These are phyloP conservation scores for Posidonia oceanica DNA, from an alignment of 116 monocot species.

Conservation along the genomic window DNA sequence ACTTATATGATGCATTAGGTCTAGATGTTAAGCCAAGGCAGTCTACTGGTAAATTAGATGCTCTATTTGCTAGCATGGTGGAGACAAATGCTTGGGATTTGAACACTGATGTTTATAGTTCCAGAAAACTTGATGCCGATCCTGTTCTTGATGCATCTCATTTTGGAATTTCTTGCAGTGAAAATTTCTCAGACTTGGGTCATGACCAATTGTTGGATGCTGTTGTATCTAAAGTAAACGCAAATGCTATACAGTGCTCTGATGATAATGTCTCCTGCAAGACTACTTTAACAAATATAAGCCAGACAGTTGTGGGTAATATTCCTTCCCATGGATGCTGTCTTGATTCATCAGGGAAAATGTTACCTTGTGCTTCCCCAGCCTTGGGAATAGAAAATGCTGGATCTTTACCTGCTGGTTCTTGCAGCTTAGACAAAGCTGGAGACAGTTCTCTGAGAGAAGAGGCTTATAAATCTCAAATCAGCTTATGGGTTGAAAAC, in stretches of 20 bases:
- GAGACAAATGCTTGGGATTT: slow-evolving; percentile 6
- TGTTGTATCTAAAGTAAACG: slow-evolving; percentile 46
- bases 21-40: slow-evolving; percentile 14
- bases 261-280: slow-evolving; percentile 42
- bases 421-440: slow-evolving; percentile 17
- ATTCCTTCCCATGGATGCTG: neutral
- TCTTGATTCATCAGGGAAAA: slow-evolving; percentile 11
- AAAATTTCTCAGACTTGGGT: slow-evolving; percentile 24
- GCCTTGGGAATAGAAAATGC: slow-evolving; percentile 18
- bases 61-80: neutral
- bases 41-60: slow-evolving; percentile 8
- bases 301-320: slow-evolving; percentile 8
- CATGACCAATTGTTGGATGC: slow-evolving; percentile 77
- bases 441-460: slow-evolving; percentile 22
- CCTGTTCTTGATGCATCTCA: slow-evolving; percentile 21
- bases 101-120: slow-evolving; percentile 16
- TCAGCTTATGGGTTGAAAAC: slow-evolving; percentile 46
- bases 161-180: slow-evolving; percentile 19
- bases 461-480: slow-evolving; percentile 43
- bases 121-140: slow-evolving; percentile 19
- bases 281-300: slow-evolving; percentile 22
- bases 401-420: slow-evolving; percentile 19
- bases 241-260: slow-evolving; percentile 21
- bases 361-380: slow-evolving; percentile 11
- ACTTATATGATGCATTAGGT: slow-evolving; percentile 55